These are phyloP conservation scores for Cutaneotrichosporon arboriforme DNA, from an alignment of 1,284 basidiomycete genomes.

Conservation along the genomic window DNA sequence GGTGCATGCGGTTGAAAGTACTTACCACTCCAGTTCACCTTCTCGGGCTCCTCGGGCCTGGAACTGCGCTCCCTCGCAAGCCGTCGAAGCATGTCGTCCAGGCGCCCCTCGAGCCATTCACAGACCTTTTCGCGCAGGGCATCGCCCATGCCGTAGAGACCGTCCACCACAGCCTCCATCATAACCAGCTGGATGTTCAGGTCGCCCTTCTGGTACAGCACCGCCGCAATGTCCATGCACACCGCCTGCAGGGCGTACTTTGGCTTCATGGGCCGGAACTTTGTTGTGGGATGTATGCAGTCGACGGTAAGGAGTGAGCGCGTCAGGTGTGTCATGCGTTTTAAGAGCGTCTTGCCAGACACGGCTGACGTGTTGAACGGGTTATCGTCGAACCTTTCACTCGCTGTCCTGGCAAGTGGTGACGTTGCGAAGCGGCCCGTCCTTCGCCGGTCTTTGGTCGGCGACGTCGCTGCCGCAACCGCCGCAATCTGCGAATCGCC, in stretches of 20 bases:
- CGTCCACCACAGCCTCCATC: slow-evolving; percentile 33
- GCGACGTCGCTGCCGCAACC: slow-evolving; percentile 3
- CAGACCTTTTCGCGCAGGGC: slow-evolving; percentile 49
- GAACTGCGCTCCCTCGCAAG: slow-evolving; percentile 18
- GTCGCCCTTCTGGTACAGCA: slow-evolving; percentile 48
- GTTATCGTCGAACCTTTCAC: neutral
- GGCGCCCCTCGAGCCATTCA: slow-evolving; percentile 48
- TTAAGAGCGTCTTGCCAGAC: slow-evolving; percentile 17
- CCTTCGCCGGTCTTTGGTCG: neutral
- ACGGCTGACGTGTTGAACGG: neutral
- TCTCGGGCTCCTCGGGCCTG: neutral
- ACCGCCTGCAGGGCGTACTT: slow-evolving; percentile 39
- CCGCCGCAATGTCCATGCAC: slow-evolving; percentile 43
- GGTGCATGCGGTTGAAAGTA: neutral
- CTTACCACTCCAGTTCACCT: slow-evolving; percentile 10
- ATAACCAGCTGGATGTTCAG: slow-evolving; percentile 39
- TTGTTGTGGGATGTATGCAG: slow-evolving; percentile 26
- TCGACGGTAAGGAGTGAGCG: slow-evolving; percentile 24
- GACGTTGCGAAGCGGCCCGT: neutral
- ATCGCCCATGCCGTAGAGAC: slow-evolving; percentile 35
- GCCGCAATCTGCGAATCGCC: slow-evolving; percentile 7
- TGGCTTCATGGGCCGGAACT: slow-evolving; percentile 30
- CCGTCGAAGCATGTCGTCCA: slow-evolving; percentile 24
- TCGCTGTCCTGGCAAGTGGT: neutral
- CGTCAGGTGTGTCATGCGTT: slow-evolving; percentile 20